A percentile compares a stretch with the other conserved stretches of the same genome.
Evolutionary conservation across 2,329 filamentous ascomycete genomes (phyloP).

Genomic region (Knoxdaviesia proteae): DNA sequence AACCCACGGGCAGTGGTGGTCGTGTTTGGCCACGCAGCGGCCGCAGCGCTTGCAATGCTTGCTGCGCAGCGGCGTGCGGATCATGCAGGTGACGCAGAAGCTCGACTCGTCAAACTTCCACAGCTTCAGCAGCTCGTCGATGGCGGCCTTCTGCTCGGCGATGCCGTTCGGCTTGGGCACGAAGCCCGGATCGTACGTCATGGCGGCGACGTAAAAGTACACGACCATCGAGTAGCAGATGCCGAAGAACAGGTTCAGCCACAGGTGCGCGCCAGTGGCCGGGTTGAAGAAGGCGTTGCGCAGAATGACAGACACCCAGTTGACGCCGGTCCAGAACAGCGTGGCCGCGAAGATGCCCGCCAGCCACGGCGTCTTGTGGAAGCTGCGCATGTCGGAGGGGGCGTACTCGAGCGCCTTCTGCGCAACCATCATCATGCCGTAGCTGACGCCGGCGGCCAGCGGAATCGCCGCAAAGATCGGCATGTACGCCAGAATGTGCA

Average conservation of each 20-base stretch:
- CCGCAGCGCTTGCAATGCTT: slow-evolving; percentile 89
- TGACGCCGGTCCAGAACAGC: slow-evolving; percentile 57
- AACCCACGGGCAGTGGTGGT: slow-evolving; percentile 97
- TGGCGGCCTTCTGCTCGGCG: slow-evolving; percentile 71
- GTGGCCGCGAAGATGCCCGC: slow-evolving; percentile 83
- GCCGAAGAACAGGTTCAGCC: slow-evolving; percentile 61
- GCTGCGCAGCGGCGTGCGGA: slow-evolving; percentile 73
- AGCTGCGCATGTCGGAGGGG: slow-evolving; percentile 67
- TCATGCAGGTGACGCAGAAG: slow-evolving; percentile 91
- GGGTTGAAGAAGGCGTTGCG: slow-evolving; percentile 12
- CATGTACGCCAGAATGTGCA: slow-evolving; percentile 54
- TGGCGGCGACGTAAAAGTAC: slow-evolving; percentile 76
- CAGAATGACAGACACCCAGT: slow-evolving; percentile 56
- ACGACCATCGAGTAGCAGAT: slow-evolving; percentile 41
- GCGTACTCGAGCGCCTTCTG: slow-evolving; percentile 64
- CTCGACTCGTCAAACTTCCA: slow-evolving; percentile 90
- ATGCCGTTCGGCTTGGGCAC: slow-evolving; percentile 81
- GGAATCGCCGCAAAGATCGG: slow-evolving; percentile 62
- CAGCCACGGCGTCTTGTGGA: slow-evolving; percentile 86
- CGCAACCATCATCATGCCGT: slow-evolving; percentile 55
- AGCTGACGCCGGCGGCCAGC: slow-evolving; percentile 41
- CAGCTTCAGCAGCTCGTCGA: slow-evolving; percentile 63
- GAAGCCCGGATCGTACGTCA: slow-evolving; percentile 78
- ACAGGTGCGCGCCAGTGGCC: slow-evolving; percentile 25
- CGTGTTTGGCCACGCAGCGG: slow-evolving; percentile 86